Conservation (phyloP, 352 stramenopile species). For the Pythium utonaiense region DNA sequence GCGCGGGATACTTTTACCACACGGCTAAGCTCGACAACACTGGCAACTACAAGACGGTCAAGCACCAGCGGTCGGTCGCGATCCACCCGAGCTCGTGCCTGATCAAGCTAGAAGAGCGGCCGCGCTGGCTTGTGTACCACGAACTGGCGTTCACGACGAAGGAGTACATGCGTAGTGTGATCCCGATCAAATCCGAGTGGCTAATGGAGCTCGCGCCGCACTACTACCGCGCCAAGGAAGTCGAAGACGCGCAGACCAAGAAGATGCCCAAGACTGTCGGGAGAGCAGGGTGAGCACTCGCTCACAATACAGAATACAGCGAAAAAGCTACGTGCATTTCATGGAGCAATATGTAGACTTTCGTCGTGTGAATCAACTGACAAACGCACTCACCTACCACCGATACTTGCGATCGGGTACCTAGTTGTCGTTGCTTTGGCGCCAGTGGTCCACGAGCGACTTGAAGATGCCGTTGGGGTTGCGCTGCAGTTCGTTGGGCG, state of each 20-base stretch:
- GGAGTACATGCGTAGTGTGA: constrained; percentile 98
- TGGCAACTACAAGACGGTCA: constrained; percentile 99
- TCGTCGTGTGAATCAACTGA: neutral
- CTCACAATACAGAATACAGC: constrained; percentile 1
- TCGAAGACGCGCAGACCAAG: constrained; percentile 94
- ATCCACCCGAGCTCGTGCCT: constrained; percentile 99
- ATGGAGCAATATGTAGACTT: neutral
- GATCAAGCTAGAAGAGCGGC: constrained; percentile 85
- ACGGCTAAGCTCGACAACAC: constrained; percentile 94
- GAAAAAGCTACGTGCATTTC: neutral
- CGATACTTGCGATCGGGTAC: neutral
- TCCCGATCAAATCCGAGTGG: constrained; percentile 97
- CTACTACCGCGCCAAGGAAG: constrained; percentile 98
- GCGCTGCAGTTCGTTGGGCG: constrained; percentile 75
- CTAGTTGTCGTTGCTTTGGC: constrained; percentile 31
- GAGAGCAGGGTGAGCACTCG: constrained; percentile 32
- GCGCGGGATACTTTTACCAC: constrained; percentile 99
- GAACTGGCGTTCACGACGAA: constrained; percentile 99
- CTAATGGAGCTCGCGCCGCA: constrained; percentile 98
- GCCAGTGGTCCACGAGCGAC: constrained; percentile 64
- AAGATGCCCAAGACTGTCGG: constrained; percentile 94
- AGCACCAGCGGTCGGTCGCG: constrained; percentile 95
- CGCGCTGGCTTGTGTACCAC: constrained; percentile 97
- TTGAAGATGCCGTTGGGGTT: constrained; percentile 61
- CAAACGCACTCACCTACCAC: neutral